Evolutionary conservation across 2,329 filamentous ascomycete species (phyloP).

Genomic region (Pseudogymnoascus sp.): DNA sequence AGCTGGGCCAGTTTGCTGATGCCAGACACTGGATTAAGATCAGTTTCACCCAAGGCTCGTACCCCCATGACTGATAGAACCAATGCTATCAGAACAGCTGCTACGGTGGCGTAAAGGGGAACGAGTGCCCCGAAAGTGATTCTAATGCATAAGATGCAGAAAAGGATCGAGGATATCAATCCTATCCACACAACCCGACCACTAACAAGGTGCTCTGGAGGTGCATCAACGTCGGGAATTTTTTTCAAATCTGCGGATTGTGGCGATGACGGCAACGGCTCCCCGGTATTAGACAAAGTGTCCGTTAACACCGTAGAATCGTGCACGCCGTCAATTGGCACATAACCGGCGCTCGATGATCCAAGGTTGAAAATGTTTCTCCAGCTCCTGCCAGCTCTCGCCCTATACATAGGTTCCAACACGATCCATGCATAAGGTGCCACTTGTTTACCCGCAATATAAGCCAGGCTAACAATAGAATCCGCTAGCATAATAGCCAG

Average conservation of each 20-base stretch:
- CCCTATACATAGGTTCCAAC: conserved; percentile 25
- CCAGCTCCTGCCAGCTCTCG: conserved; percentile 26
- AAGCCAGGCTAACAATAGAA: conserved; percentile 77
- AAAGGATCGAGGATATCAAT: conserved; percentile 63
- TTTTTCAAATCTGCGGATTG: conserved; percentile 18
- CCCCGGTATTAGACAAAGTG: background rate
- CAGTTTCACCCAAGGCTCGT: conserved; percentile 68
- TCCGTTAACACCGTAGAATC: conserved; percentile 13
- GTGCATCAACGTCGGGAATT: conserved; percentile 61
- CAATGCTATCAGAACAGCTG: conserved; percentile 78
- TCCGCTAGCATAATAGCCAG: conserved; percentile 95
- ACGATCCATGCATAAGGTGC: conserved; percentile 39
- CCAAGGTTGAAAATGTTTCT: conserved; percentile 21
- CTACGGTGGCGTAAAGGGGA: conserved; percentile 65
- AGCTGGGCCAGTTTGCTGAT: conserved; percentile 96
- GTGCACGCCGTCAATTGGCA: conserved; percentile 18
- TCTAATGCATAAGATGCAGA: conserved; percentile 77
- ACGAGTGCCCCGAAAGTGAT: conserved; percentile 78
- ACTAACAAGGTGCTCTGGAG: conserved; percentile 72
- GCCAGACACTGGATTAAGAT: conserved; percentile 90
- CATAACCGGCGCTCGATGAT: conserved; percentile 22
- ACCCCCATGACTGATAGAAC: conserved; percentile 71
- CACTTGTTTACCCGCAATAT: conserved; percentile 61
- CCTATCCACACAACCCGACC: conserved; percentile 64
- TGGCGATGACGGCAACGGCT: background rate